Evolutionary conservation across 2,329 filamentous ascomycete genomes (phyloP).

Genomic region (Fusarium subglutinans): DNA sequence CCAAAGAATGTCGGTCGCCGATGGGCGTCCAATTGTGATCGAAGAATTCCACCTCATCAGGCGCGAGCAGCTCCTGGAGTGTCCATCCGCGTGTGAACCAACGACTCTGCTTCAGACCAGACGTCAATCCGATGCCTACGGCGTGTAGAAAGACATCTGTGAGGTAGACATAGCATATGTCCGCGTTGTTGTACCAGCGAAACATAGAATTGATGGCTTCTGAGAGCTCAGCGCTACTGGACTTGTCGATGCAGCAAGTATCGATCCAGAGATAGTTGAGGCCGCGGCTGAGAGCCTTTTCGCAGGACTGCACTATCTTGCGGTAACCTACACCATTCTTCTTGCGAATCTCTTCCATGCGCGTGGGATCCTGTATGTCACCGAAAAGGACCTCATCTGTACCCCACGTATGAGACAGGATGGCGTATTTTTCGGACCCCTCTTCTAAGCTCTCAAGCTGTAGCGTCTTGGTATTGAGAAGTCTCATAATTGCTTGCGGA

Average conservation of each 20-base stretch:
- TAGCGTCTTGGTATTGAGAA: slow-evolving; percentile 42
- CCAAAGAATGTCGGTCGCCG: slow-evolving; percentile 31
- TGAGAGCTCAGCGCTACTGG: slow-evolving; percentile 40
- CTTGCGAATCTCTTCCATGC: slow-evolving; percentile 30
- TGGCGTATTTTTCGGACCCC: slow-evolving; percentile 35
- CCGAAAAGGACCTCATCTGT: slow-evolving; percentile 38
- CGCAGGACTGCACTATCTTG: slow-evolving; percentile 38
- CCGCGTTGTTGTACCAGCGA: slow-evolving; percentile 37
- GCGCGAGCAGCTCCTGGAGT: slow-evolving; percentile 40
- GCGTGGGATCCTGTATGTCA: slow-evolving; percentile 33
- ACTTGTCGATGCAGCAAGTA: slow-evolving; percentile 43
- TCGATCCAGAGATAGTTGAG: slow-evolving; percentile 40
- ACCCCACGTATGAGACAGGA: slow-evolving; percentile 43
- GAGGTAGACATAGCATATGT: slow-evolving; percentile 37
- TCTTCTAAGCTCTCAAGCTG: slow-evolving; percentile 35
- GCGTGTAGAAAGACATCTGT: slow-evolving; percentile 32
- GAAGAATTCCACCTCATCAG: slow-evolving; percentile 41
- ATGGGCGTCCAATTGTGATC: slow-evolving; percentile 35
- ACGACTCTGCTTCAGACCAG: slow-evolving; percentile 35
- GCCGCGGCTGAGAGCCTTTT: slow-evolving; percentile 35
- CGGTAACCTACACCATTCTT: slow-evolving; percentile 34
- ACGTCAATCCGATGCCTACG: slow-evolving; percentile 16
- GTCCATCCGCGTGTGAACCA: slow-evolving; percentile 42
- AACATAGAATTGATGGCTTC: slow-evolving; percentile 43
- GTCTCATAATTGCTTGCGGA: slow-evolving; percentile 35